Evolutionary conservation across 1,284 basidiomycete genomes (phyloP).

Genomic region (Erythrobasidium hasegawianum): DNA sequence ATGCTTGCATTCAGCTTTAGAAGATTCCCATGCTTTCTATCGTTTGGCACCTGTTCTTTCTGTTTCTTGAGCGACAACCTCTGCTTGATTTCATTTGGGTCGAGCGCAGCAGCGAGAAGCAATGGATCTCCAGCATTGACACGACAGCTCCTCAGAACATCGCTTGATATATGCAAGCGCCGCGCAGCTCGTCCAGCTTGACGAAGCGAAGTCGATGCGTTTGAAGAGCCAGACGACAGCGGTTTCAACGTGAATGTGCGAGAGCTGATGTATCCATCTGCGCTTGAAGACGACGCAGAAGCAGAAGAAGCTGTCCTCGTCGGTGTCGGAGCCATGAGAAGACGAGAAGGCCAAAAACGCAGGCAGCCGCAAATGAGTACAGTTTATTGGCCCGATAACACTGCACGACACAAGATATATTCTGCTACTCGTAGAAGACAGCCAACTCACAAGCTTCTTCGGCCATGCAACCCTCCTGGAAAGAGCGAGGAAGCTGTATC

Average conservation of each 20-base stretch:
- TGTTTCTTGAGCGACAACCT: conserved; percentile 63
- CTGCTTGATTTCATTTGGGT: conserved; percentile 52
- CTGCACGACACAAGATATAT: no score
- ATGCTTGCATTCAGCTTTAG: neutral
- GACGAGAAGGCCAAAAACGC: no score
- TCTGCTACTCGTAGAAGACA: no score
- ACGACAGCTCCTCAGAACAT: conserved; percentile 61
- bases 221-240: neutral
- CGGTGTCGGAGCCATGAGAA: no score
- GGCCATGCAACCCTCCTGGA: no score
- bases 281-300: neutral
- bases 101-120: conserved; percentile 55
- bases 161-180: conserved; percentile 64
- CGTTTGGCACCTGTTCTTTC: conserved; percentile 60
- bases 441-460: no score
- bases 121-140: conserved; percentile 67
- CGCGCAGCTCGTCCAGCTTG: conserved; percentile 55
- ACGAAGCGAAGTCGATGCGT: neutral
- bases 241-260: conserved; percentile 9
- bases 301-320: no score
- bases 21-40: conserved; percentile 44
- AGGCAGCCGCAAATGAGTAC: no score
- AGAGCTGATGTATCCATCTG: neutral
- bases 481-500: no score
- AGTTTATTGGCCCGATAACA: no score